Conservation (phyloP, 805 yeast genomes). For the Saccharomycopsis selenospora region DNA sequence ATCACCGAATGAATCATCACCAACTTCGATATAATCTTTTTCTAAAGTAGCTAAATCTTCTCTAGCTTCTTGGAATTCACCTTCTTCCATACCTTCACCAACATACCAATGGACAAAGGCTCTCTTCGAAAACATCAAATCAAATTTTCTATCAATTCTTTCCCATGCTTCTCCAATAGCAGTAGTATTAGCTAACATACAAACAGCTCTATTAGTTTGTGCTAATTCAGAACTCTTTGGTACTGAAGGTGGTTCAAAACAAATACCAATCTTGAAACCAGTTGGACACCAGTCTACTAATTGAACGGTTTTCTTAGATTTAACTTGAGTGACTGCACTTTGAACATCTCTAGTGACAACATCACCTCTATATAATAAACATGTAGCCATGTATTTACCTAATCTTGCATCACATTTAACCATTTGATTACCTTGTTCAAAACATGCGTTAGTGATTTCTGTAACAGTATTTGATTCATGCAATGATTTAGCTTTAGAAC, state of each 20-base stretch:
- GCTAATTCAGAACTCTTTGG: constrained; percentile 87
- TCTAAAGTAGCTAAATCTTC: constrained; percentile 96
- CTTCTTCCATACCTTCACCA: constrained; percentile 99
- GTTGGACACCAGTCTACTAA: constrained; percentile 99
- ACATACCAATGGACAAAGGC: constrained; percentile 99
- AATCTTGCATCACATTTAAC: constrained; percentile 96
- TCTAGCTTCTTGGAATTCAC: constrained; percentile 98
- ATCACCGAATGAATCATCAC: constrained; percentile 80
- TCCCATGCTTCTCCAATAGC: constrained; percentile 99
- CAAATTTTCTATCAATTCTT: constrained; percentile 93
- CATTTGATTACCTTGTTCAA: constrained; percentile 98
- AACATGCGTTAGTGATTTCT: constrained; percentile 95
- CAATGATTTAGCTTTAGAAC: constrained; percentile 80
- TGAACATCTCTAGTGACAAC: constrained; percentile 97
- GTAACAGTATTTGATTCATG: constrained; percentile 93
- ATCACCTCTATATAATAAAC: constrained; percentile 96
- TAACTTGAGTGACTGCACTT: constrained; percentile 90
- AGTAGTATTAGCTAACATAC: constrained; percentile 96
- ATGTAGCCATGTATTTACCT: constrained; percentile 98
- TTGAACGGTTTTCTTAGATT: constrained; percentile 92
- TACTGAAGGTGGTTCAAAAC: constrained; percentile 94
- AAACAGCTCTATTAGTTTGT: constrained; percentile 89
- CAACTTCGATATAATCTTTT: constrained; percentile 94
- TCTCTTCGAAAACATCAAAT: constrained; percentile 96
- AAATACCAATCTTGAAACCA: constrained; percentile 98